These are phyloP conservation scores for Melianthus villosus DNA, from an alignment of 441 rosid species.

Conservation along the genomic window DNA sequence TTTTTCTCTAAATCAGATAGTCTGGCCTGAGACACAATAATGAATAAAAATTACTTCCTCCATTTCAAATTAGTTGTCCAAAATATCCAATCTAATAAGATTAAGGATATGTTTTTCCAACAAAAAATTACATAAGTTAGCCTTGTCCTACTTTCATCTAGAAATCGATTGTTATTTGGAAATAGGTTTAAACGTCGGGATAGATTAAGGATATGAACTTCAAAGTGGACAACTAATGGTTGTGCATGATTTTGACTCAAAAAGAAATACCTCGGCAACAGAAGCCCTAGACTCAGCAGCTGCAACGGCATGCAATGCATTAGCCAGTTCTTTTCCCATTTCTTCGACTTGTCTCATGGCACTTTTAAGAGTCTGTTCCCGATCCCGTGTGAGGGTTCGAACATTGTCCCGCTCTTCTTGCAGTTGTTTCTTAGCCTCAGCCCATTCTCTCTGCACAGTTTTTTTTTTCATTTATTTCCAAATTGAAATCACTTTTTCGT, in stretches of 20 bases:
- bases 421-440: conserved; percentile 74
- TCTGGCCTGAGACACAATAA: conserved; percentile 38
- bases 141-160: too few relatives aligned
- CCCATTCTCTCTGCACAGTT: conserved; percentile 95
- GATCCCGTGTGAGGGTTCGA: conserved; percentile 44
- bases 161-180: too few relatives aligned
- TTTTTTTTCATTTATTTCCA: background rate
- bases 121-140: too few relatives aligned
- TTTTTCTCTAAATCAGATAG: conserved; percentile 61
- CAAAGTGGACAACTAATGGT: too few relatives aligned
- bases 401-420: conserved; percentile 68
- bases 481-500: too few relatives aligned
- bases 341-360: conserved; percentile 82
- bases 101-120: too few relatives aligned
- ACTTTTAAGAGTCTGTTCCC: conserved; percentile 54
- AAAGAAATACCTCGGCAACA: conserved; percentile 62
- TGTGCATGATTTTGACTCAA: background rate
- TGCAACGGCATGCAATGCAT: conserved; percentile 58
- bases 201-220: too few relatives aligned
- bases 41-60: conserved; percentile 4
- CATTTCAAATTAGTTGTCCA: too few relatives aligned
- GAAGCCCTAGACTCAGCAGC: conserved; percentile 82
- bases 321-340: conserved; percentile 61
- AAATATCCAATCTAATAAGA: too few relatives aligned
- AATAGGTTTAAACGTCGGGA: too few relatives aligned